Evolutionary conservation across 352 stramenopile species (phyloP), one percentile per base, ranked within the genome.

Genomic region (Globisporangium mamillatum): DNA sequence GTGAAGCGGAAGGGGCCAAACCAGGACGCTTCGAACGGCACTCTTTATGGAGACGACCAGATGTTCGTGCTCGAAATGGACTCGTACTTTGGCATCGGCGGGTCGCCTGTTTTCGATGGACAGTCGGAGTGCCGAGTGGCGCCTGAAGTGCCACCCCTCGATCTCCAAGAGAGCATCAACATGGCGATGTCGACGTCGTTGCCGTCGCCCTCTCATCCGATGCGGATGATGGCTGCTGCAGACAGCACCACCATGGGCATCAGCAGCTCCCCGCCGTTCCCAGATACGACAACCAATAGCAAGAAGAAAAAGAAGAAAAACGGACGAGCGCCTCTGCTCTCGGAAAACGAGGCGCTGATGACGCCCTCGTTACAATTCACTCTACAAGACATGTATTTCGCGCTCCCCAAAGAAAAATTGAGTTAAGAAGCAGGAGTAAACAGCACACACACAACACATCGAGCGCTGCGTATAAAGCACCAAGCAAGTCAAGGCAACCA

Each of bases 31-130:
- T 69, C 60, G 63, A 82, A 76, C 68, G 82, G 73, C 38, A 74
- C 57, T 71, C 72, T 80, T 67, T 60, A 84, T 48, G 76, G 77
- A 50, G 80, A 89, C 22, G 84, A 91, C 29, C 82, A 92, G 67
- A 72, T 93, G 32, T 94, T 94, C 70, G 86, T 92, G 58, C 83
- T 94, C 70, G 84, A 94, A 61, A 94, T 94, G 86, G 86, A 94
- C 73, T 90, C 84, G 38, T 94, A 94, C 73, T 94, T 94, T 73
- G 86, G 86, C 12, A 82, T 92, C n/a, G 84, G 86, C 5, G 84
- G 81, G 1, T 94, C 86, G 3, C 86, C 86, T 6, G 84, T 94
- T 10, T 92, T 94, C 65, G 73, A 89, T 48, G 84, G 82, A 6
- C 72, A 80, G 48, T 64, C 75, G 3, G 69, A 78, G 59, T 69